Percentiles rank a stretch among this genome's conserved stretches.
phyloP scores from a whole-genome alignment of 2,329 filamentous ascomycete species.

The Fusarium buxicola region DNA sequence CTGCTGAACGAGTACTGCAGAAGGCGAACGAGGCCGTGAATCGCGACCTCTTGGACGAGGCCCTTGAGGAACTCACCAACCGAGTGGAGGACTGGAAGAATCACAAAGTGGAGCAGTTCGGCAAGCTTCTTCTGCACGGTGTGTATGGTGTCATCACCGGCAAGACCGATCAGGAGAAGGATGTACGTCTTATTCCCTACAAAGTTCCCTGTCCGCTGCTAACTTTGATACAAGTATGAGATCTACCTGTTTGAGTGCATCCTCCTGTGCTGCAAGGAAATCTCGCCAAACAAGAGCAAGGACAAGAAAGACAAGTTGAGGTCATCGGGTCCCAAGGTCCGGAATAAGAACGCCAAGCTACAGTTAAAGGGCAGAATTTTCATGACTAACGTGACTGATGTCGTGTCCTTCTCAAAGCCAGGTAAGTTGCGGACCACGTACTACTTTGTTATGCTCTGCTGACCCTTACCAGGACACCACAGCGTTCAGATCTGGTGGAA shows the following conservation, averaged over 20 bases:
- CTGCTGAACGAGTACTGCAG: constrained; percentile 82
- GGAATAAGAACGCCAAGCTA: constrained; percentile 80
- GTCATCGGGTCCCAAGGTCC: constrained; percentile 66
- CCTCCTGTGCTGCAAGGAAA: constrained; percentile 95
- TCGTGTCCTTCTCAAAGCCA: constrained; percentile 87
- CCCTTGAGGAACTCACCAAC: constrained; percentile 81
- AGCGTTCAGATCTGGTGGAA: constrained; percentile 99
- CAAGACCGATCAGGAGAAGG: constrained; percentile 90
- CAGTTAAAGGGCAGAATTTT: constrained; percentile 98
- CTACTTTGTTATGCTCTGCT: constrained; percentile 36
- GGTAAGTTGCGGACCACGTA: constrained; percentile 65
- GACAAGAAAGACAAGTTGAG: constrained; percentile 78
- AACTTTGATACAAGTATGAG: constrained; percentile 76
- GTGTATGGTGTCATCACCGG: constrained; percentile 92
- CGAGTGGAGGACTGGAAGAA: constrained; percentile 98
- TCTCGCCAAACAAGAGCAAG: constrained; percentile 84
- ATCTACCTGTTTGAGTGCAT: constrained; percentile 98
- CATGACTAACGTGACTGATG: constrained; percentile 98
- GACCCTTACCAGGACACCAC: constrained; percentile 76
- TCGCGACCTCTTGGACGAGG: constrained; percentile 84
- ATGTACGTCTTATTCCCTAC: constrained; percentile 65
- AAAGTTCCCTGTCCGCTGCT: constrained; percentile 45
- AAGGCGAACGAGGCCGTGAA: constrained; percentile 93
- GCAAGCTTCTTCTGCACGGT: constrained; percentile 86
- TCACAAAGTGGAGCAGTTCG: constrained; percentile 90